These are phyloP conservation scores for Tausonia pullulans DNA, from an alignment of 1,284 basidiomycete species.

Conservation along the genomic window DNA sequence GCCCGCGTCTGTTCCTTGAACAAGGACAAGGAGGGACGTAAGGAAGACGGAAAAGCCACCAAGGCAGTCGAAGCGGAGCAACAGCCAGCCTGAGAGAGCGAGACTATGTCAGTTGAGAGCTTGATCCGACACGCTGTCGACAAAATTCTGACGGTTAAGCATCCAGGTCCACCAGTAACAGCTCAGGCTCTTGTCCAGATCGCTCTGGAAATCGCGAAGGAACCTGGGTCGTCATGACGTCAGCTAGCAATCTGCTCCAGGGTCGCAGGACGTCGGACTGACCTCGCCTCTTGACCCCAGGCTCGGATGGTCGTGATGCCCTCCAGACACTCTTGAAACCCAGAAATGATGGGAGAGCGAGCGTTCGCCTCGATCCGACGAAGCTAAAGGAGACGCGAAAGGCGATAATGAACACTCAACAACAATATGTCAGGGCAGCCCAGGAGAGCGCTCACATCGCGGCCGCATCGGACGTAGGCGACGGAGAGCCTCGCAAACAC, in stretches of 20 bases:
- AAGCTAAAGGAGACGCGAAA: slow-evolving; percentile 27
- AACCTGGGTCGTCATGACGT: too few species aligned
- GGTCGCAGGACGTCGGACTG: too few species aligned
- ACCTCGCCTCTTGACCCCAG: slow-evolving; percentile 69
- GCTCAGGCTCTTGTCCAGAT: too few species aligned
- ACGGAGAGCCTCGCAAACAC: background rate
- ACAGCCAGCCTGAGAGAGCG: slow-evolving; percentile 23
- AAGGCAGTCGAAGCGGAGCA: slow-evolving; percentile 47
- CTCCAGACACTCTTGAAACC: slow-evolving; percentile 63
- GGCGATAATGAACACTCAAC: too few species aligned
- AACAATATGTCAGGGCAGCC: too few species aligned
- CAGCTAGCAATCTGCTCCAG: too few species aligned
- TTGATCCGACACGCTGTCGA: too few species aligned
- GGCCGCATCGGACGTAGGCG: background rate
- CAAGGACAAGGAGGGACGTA: slow-evolving; percentile 63
- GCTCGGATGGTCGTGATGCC: slow-evolving; percentile 79
- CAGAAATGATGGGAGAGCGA: slow-evolving; percentile 59
- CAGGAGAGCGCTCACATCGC: slow-evolving; percentile 25
- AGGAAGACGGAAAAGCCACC: slow-evolving; percentile 65
- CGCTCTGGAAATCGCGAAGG: too few species aligned
- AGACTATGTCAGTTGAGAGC: too few species aligned
- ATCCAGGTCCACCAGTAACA: too few species aligned
- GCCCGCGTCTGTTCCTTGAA: slow-evolving; percentile 56
- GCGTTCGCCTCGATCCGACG: slow-evolving; percentile 65
- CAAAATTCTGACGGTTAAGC: too few species aligned